Evolutionary conservation across 257 asterid species (phyloP), one percentile per base, ranked within the genome.

Genomic region (Solanum virginianum): DNA sequence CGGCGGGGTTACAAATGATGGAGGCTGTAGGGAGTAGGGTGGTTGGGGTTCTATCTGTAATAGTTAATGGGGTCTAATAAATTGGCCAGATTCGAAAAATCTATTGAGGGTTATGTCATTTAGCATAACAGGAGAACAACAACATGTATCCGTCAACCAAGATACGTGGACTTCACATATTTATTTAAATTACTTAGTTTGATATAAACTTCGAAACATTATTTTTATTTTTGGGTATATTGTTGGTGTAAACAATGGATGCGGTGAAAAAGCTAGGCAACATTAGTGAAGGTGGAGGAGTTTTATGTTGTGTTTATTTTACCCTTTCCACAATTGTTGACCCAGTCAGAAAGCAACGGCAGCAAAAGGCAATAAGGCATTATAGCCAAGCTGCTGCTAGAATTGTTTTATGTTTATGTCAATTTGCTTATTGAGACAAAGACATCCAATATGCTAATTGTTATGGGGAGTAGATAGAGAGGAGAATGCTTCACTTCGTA

Each of bases 361-460:
- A 85, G 89, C 81, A 88, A 85, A 85, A 80, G 83, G 89, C 81
- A 87, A 85, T 84, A 80, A 60, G 86, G 88, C 47, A 86, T 82
- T 85, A 85, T 41, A 24, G 71, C 77, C 85, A 49, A 14, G 16
- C 75, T 68, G 83, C 68, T 87, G 86, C 87, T 87, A 88, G 55
- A 89, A 89, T 90, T 90, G 89, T 83, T 89, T 91, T 89, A 36
- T 6, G 91, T 91, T 80, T 89, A 81, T 90, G 92, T 91, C 94
- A 87, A 92, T 90, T 90, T 82, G 81, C 63, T 56, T 87, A 59
- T 79, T 79, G 86, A 65, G 98, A 92, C 87, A 89, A 87, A 89
- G 94, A 92, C 94, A 89, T 91, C 92, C 91, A 86, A 87, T 83
- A 91, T 77, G 92, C 88, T 81, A 88, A 90, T 81, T 90, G 89